A percentile compares a stretch with the other conserved stretches of the same genome.
phyloP scores from a whole-genome alignment of 768 basidiomycete genomes.

The Rickenella mellea region DNA sequence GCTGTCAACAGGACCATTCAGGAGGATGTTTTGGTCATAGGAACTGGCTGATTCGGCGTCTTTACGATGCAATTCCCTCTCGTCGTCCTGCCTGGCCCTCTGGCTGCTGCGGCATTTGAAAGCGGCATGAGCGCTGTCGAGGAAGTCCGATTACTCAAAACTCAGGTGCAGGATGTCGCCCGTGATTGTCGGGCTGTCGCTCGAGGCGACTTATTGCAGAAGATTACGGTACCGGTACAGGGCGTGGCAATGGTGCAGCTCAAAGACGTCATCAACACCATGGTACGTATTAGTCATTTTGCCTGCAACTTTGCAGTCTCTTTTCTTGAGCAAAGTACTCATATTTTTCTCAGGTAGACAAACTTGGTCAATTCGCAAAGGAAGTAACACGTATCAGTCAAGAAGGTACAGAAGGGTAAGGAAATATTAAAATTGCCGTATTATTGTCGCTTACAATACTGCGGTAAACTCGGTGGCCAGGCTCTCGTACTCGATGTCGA shows the following conservation, averaged over 20 bases:
- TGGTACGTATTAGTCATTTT: conserved; percentile 30
- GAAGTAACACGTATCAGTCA: conserved; percentile 81
- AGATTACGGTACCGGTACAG: conserved; percentile 45
- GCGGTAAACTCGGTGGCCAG: conserved; percentile 53
- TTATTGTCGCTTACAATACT: conserved; percentile 20
- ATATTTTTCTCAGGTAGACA: conserved; percentile 43
- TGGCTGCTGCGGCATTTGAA: conserved; percentile 45
- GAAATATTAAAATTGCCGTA: too few species aligned
- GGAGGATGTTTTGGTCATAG: too few species aligned
- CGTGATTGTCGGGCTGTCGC: conserved; percentile 34
- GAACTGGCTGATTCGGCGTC: too few species aligned
- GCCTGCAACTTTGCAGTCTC: conserved; percentile 15
- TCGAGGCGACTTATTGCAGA: conserved; percentile 40
- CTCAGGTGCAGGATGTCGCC: conserved; percentile 56
- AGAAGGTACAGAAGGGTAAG: conserved; percentile 69
- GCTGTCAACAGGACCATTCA: too few species aligned
- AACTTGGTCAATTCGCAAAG: conserved; percentile 79
- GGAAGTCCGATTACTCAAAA: conserved; percentile 70
- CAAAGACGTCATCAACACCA: conserved; percentile 24
- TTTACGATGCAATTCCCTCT: too few species aligned
- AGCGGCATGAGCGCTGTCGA: conserved; percentile 61
- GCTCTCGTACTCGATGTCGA: conserved; percentile 68
- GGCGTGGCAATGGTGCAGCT: conserved; percentile 29
- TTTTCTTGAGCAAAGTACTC: conserved; percentile 4
- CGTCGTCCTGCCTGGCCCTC: conserved; percentile 45